Evolutionary conservation across 228 moss, liverwort and hornwort genomes (phyloP).

Genomic region (Sphagnum fallax): DNA sequence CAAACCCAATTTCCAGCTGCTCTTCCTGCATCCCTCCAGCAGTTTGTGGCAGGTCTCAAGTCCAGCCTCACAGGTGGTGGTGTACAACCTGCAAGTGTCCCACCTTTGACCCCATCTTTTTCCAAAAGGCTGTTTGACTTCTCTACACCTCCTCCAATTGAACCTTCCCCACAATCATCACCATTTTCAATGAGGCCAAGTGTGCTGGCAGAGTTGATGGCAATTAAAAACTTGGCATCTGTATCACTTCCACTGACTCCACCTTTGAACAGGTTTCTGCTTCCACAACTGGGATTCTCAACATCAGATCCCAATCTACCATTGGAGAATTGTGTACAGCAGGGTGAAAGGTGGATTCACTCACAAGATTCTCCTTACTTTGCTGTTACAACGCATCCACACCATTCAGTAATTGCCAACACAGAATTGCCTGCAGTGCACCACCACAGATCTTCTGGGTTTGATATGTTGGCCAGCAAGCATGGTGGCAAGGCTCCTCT

Average conservation of each 20-base stretch:
- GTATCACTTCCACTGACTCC: conserved; percentile 37
- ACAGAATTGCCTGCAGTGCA: too few species aligned
- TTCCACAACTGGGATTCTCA: conserved; percentile 11
- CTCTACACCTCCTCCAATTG: conserved; percentile 50
- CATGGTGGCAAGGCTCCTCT: conserved; percentile 25
- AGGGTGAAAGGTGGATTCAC: conserved; percentile 18
- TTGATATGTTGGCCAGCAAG: conserved; percentile 3
- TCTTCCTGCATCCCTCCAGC: conserved; percentile 44
- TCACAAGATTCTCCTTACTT: conserved; percentile 14
- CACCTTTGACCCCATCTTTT: conserved; percentile 24
- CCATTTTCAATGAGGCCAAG: conserved; percentile 38
- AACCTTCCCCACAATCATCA: conserved; percentile 34
- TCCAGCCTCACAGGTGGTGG: conserved; percentile 20
- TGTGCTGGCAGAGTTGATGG: conserved; percentile 58
- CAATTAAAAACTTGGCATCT: conserved; percentile 38
- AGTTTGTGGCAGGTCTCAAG: conserved; percentile 24
- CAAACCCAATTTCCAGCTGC: conserved; percentile 17
- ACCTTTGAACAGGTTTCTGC: conserved; percentile 20
- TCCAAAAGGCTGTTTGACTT: conserved; percentile 57
- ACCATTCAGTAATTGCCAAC: too few species aligned
- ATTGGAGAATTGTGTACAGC: too few species aligned
- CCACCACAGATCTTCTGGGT: conserved; percentile 4
- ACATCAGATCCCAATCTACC: conserved; percentile 6
- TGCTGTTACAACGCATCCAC: conserved; percentile 6
- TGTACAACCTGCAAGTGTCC: conserved; percentile 16